These are phyloP conservation scores for Pleodorina starrii DNA, from an alignment of 139 green algal species.

Conservation along the genomic window DNA sequence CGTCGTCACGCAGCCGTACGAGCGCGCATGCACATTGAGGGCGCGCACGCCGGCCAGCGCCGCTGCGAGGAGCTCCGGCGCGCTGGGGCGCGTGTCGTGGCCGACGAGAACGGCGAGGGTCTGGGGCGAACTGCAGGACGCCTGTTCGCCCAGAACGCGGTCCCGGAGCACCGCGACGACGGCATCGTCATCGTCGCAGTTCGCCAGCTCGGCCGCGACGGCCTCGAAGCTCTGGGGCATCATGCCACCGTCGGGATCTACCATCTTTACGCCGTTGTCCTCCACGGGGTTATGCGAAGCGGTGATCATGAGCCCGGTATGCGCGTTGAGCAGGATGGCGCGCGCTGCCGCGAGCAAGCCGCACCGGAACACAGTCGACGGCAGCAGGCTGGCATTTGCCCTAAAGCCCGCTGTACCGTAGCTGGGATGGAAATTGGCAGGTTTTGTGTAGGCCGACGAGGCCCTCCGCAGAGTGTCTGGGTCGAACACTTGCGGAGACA, in stretches of 20 bases:
- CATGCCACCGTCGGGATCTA: conserved; percentile 90
- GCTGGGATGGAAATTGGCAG: conserved; percentile 45
- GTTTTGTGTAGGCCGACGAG: conserved; percentile 46
- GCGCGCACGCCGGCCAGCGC: conserved; percentile 74
- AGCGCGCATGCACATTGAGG: conserved; percentile 60
- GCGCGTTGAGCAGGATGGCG: conserved; percentile 46
- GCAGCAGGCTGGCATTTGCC: conserved; percentile 73
- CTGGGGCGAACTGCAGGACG: neutral
- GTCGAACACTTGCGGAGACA: conserved; percentile 31
- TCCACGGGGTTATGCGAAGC: conserved; percentile 95
- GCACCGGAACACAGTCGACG: conserved; percentile 91
- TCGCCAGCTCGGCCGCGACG: conserved; percentile 83
- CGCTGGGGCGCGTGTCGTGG: conserved; percentile 85
- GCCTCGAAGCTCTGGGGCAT: conserved; percentile 74
- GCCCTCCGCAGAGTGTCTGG: neutral
- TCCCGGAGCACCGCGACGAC: conserved; percentile 48
- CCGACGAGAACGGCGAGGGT: conserved; percentile 76
- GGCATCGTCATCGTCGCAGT: conserved; percentile 62
- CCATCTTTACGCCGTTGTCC: conserved; percentile 98
- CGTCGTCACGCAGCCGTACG: conserved; percentile 89
- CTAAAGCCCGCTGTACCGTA: conserved; percentile 98
- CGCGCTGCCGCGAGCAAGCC: conserved; percentile 88
- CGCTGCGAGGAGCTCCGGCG: conserved; percentile 72
- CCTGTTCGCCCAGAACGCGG: conserved; percentile 5
- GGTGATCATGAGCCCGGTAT: conserved; percentile 95